These are phyloP conservation scores for Straminergon stramineum DNA, from an alignment of 225 moss, liverwort and hornwort species.

Conservation along the genomic window DNA sequence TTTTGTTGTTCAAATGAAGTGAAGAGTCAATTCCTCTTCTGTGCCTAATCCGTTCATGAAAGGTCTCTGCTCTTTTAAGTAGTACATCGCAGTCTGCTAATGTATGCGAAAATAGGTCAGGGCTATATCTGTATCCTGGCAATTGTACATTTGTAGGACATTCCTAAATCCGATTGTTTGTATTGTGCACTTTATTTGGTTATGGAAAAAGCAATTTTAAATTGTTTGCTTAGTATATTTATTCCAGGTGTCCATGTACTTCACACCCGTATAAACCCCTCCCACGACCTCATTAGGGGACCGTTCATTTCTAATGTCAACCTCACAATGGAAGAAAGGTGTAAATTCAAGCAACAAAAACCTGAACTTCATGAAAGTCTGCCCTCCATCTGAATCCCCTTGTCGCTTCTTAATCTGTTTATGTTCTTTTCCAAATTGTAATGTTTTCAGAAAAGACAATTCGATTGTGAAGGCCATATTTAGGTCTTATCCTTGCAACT, in stretches of 20 bases:
- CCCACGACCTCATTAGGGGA: too few relatives aligned
- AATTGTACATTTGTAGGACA: neutral
- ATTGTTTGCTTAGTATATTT: neutral
- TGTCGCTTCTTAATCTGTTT: neutral
- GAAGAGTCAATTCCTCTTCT: neutral
- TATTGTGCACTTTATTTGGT: neutral
- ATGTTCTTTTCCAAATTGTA: neutral
- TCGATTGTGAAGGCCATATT: neutral
- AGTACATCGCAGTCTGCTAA: neutral
- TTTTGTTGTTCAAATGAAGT: neutral
- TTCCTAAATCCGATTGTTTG: neutral
- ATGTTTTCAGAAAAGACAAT: neutral
- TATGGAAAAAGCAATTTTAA: neutral
- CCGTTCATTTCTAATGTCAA: neutral
- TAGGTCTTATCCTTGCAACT: neutral
- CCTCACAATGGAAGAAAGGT: neutral
- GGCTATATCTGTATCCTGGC: neutral
- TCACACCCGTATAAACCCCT: too few relatives aligned
- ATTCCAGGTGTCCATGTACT: neutral
- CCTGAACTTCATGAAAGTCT: neutral
- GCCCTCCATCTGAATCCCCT: neutral
- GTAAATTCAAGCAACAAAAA: neutral
- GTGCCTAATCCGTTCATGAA: neutral
- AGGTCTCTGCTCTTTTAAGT: neutral
- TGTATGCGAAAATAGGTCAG: neutral